Percentiles rank a stretch among this genome's conserved stretches.
Evolutionary conservation across 2,329 filamentous ascomycete genomes (phyloP).

Genomic region (Xylariales sp.): DNA sequence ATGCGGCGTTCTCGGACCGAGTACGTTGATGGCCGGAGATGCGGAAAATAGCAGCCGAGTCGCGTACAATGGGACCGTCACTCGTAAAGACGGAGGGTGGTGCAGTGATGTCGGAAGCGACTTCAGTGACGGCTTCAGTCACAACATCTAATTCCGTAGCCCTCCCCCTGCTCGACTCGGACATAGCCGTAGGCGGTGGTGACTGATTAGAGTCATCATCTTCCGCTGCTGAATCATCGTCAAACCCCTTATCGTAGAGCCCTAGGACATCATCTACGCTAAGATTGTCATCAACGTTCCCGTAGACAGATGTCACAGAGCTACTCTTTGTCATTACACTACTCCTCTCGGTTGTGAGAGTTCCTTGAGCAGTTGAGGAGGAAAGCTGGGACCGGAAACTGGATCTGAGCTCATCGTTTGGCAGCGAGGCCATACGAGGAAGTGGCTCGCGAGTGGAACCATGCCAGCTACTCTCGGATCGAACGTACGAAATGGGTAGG

Average conservation of each 20-base stretch:
- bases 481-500: constrained; percentile 49
- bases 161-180: constrained; percentile 53
- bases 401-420: constrained; percentile 64
- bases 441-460: constrained; percentile 52
- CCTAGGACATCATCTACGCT: constrained; percentile 77
- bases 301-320: constrained; percentile 73
- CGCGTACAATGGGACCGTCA: constrained; percentile 45
- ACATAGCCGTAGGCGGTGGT: constrained; percentile 54
- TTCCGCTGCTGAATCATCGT: constrained; percentile 61
- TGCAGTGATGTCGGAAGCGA: not conserved
- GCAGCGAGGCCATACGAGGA: constrained; percentile 58
- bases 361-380: constrained; percentile 68
- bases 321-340: constrained; percentile 84
- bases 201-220: constrained; percentile 53
- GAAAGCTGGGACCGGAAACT: constrained; percentile 69
- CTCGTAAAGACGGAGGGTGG: constrained; percentile 14
- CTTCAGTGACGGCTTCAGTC: constrained; percentile 53
- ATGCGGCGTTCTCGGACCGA: constrained; percentile 43
- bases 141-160: constrained; percentile 56
- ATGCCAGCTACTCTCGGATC: constrained; percentile 55
- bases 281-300: constrained; percentile 59
- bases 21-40: constrained; percentile 51
- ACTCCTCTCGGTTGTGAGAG: constrained; percentile 79
- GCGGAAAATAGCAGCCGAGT: constrained; percentile 56
- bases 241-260: constrained; percentile 74